Percentiles rank a stretch among this genome's conserved stretches.
Conservation (phyloP, 1,284 basidiomycete species). For the Ganoderma meredithae region DNA sequence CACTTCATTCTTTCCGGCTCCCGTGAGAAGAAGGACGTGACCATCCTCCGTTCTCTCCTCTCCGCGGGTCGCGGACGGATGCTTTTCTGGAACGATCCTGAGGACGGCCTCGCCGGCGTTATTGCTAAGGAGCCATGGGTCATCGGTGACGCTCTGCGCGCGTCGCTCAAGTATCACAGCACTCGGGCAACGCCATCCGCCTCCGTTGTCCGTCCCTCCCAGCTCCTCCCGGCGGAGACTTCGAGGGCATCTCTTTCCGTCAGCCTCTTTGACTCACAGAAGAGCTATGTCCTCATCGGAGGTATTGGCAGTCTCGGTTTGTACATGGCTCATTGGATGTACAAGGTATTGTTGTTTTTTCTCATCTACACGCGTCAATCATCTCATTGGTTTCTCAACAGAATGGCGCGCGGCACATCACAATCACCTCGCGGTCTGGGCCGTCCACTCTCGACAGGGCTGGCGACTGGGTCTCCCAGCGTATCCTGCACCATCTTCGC, state of each 20-base stretch:
- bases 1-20: conserved; percentile 28
- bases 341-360: conserved; percentile 40
- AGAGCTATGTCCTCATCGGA: conserved; percentile 35
- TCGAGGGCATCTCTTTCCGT: background rate
- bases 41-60: conserved; percentile 15
- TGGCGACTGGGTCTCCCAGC: conserved; percentile 34
- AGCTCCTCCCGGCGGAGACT: background rate
- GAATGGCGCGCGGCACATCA: conserved; percentile 48
- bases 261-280: conserved; percentile 19
- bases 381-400: conserved; percentile 25
- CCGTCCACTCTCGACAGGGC: conserved; percentile 29
- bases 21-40: conserved; percentile 9
- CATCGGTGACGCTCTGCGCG: conserved; percentile 23
- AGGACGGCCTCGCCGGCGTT: conserved; percentile 17
- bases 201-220: too few species aligned
- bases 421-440: conserved; percentile 49
- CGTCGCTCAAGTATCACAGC: background rate
- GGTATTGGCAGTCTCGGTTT: conserved; percentile 40
- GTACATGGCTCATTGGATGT: conserved; percentile 48
- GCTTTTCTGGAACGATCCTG: conserved; percentile 27
- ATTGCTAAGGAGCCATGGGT: conserved; percentile 25
- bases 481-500: conserved; percentile 44
- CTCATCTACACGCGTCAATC: background rate
- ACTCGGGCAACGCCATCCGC: background rate
- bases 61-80: conserved; percentile 5